Evolutionary conservation across 202 grass and related monocot genomes (phyloP).

Genomic region (Schoenoplectus tabernaemontani): DNA sequence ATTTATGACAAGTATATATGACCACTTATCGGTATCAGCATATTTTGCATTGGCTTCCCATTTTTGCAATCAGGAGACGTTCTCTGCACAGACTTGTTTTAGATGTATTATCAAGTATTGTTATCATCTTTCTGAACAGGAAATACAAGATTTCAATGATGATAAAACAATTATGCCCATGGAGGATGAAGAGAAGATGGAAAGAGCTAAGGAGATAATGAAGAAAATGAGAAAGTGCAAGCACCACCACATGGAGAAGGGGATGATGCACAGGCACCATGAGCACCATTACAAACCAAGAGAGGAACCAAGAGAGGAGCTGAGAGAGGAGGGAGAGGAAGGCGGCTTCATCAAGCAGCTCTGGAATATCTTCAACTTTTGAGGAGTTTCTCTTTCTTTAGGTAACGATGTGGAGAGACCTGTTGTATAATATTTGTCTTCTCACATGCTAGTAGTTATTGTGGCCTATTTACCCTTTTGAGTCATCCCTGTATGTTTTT

Average conservation of each 20-base stretch:
- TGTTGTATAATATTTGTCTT: constrained; percentile 17
- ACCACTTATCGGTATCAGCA: not conserved
- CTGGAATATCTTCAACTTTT: constrained; percentile 36
- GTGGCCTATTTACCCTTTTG: not conserved
- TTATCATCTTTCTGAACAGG: not conserved
- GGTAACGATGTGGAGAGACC: not conserved
- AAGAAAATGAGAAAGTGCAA: constrained; percentile 33
- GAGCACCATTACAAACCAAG: constrained; percentile 1
- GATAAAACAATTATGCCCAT: not conserved
- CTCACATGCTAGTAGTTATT: not conserved
- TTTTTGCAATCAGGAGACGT: not conserved
- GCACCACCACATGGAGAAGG: constrained; percentile 20
- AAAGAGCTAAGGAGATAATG: constrained; percentile 4
- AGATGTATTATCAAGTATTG: not conserved
- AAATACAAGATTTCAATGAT: not conserved
- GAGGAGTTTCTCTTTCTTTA: not conserved
- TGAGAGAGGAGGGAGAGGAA: constrained; percentile 5
- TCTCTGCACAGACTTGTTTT: not conserved
- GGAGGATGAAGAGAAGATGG: not conserved
- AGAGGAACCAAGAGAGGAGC: not conserved
- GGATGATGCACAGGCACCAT: constrained; percentile 21
- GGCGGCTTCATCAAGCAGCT: constrained; percentile 37
- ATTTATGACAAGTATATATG: not conserved
- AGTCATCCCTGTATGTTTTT: not conserved
- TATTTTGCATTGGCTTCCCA: not conserved